Evolutionary conservation across 306 rosid species (phyloP).

Genomic region (Prosopis cineraria): DNA sequence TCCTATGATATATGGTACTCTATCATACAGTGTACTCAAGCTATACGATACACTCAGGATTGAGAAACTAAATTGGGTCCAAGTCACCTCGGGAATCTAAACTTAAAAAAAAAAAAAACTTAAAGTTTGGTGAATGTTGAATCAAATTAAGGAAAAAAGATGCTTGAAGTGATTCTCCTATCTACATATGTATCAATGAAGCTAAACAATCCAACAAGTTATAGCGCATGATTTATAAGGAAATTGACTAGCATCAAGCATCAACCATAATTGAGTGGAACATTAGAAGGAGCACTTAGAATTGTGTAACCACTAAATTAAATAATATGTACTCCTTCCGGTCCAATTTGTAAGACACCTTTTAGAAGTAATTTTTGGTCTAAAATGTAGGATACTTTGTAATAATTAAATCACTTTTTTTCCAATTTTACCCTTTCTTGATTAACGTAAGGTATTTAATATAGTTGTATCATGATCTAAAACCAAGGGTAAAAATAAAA

Average conservation of each 20-base stretch:
- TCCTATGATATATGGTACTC: no score
- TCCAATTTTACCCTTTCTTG: no score
- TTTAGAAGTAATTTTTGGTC: no score
- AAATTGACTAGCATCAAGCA: slow-evolving; percentile 5
- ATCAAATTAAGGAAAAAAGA: slow-evolving; percentile 11
- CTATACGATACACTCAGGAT: not conserved
- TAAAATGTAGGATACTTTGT: no score
- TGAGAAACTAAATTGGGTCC: not conserved
- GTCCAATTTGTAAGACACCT: no score
- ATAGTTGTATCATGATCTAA: no score
- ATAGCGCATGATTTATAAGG: not conserved
- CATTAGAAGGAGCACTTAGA: not conserved
- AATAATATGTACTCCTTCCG: no score
- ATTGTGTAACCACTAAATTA: not conserved
- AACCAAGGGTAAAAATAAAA: no score
- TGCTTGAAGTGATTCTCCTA: slow-evolving; percentile 8
- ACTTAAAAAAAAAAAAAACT: not conserved
- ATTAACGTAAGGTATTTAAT: no score
- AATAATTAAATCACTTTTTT: no score
- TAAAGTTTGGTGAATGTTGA: not conserved
- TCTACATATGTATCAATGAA: not conserved
- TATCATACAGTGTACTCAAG: not conserved
- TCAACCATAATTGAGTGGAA: not conserved
- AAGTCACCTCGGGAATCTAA: not conserved
- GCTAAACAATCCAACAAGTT: not conserved